Base-by-base conservation (phyloP, 345 rosid genomes). In the Streptanthus diversifolius region DNA sequence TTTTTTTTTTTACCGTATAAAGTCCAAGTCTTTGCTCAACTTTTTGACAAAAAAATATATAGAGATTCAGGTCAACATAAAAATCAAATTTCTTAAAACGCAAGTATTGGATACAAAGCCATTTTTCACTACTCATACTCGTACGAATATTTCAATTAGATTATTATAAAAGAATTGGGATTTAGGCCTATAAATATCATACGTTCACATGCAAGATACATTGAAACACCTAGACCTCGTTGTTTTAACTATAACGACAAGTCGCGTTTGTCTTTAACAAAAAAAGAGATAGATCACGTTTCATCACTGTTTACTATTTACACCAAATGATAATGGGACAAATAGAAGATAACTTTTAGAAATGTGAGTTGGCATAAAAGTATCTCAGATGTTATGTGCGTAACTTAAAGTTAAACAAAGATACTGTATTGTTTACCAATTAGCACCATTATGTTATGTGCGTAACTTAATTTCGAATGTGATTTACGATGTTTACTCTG, bases 11-110 rank as follows among this genome's bases (percentile, higher is more conserved):
- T 11, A 6, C 36, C 18, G 12, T 25, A 48, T 22, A 33, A 55
- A 35, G 66, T 70, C 57, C 13, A 70, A 59, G 74, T 71, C 58
- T 12, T 27, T 71, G 51, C 29, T 49, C 51, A 25, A 2, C 22
- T 7, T 59, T 70, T 11, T 36, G 63, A 59, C 35, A 49, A 51
- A 41, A 41, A 44, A n/a, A 1, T 15, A 12, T 47, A 11, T 7
- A 37, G 5, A 55, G n/a, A 29, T 64, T 68, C 32, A 29, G 51
- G 27, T 27, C 55, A 66, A 40, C 53, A 32, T 44, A 44, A 32
- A 43, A 19, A n/a, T 24, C n/a, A 13, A 40, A 3, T 15, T 15
- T 52, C 2, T 37, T 24, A 24, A n/a, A n/a, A 67, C 39, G 29
- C 27, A 19, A 44, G 33, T 57, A 24, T 44, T 44, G 33, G 5